phyloP scores from a whole-genome alignment of 768 basidiomycete species.

The Russula compacta region DNA sequence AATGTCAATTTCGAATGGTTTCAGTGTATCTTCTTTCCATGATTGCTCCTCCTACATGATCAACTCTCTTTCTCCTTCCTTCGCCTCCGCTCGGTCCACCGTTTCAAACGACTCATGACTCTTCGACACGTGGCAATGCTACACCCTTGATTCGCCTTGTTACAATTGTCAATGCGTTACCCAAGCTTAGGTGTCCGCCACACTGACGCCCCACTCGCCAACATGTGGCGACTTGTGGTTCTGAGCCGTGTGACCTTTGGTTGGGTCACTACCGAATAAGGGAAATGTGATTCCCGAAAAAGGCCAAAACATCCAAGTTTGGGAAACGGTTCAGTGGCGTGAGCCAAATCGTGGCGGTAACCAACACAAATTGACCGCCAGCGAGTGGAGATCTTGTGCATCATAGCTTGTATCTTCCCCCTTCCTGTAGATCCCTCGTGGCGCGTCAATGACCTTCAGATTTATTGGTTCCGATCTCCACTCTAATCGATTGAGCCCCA shows the following conservation, averaged over 20 bases:
- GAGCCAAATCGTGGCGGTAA: too few relatives aligned
- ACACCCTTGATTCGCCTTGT: background rate
- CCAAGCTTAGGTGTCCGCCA: background rate
- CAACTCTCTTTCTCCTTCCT: background rate
- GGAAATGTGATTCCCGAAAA: too few relatives aligned
- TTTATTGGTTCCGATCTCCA: constrained; percentile 16
- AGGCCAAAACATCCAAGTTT: too few relatives aligned
- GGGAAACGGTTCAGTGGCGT: too few relatives aligned
- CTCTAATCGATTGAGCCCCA: constrained; percentile 4
- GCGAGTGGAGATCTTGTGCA: constrained; percentile 1
- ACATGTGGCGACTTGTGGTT: background rate
- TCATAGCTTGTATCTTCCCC: background rate
- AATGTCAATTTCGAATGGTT: background rate
- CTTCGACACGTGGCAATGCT: background rate
- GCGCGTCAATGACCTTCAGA: constrained; percentile 1
- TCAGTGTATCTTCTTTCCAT: constrained; percentile 7
- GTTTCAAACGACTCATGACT: background rate
- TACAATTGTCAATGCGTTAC: background rate
- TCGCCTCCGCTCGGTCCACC: background rate
- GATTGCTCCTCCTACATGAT: constrained; percentile 4
- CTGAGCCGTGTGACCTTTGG: background rate
- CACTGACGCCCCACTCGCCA: background rate
- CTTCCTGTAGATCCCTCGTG: constrained; percentile 14
- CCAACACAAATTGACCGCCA: background rate
- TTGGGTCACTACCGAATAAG: too few relatives aligned